Evolutionary conservation across 1,139 yeast species (phyloP).

Genomic region (Pichia sp.): DNA sequence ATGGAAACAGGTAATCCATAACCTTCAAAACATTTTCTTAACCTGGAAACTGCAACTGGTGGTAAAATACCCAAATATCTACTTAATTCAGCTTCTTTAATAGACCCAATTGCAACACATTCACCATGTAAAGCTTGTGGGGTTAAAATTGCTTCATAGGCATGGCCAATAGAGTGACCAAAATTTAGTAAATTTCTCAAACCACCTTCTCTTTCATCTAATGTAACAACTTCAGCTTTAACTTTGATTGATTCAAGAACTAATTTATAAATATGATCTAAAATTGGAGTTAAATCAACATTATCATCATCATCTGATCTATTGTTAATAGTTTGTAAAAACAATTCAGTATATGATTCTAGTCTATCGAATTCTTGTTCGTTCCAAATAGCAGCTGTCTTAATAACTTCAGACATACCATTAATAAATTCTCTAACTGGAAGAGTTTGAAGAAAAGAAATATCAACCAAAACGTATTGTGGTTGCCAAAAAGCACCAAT

Average conservation of each 20-base stretch:
- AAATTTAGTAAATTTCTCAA: conserved; percentile 86
- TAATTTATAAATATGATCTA: conserved; percentile 67
- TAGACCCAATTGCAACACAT: conserved; percentile 93
- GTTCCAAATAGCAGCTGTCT: conserved; percentile 98
- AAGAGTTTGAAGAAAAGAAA: conserved; percentile 77
- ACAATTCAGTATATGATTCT: conserved; percentile 65
- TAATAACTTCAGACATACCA: conserved; percentile 98
- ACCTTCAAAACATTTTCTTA: conserved; percentile 73
- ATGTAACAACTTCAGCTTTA: conserved; percentile 88
- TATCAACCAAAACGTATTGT: conserved; percentile 77
- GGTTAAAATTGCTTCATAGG: conserved; percentile 91
- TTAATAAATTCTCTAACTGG: conserved; percentile 93
- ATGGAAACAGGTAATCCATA: conserved; percentile 81
- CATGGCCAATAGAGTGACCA: conserved; percentile 98
- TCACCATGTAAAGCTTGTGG: conserved; percentile 98
- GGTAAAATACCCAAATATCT: conserved; percentile 83
- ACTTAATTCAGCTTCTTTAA: conserved; percentile 88
- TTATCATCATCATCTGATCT: conserved; percentile 32
- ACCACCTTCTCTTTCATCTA: conserved; percentile 95
- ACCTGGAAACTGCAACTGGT: conserved; percentile 90
- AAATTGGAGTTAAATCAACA: conserved; percentile 58
- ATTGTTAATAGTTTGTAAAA: conserved; percentile 53
- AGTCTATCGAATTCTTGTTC: conserved; percentile 79
- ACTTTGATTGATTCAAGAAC: conserved; percentile 84
- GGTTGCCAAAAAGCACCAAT: conserved; percentile 99